Evolutionary conservation across 139 green algal species (phyloP), one percentile per base, ranked within the genome.

Genomic region (Desmodesmus armatus): DNA sequence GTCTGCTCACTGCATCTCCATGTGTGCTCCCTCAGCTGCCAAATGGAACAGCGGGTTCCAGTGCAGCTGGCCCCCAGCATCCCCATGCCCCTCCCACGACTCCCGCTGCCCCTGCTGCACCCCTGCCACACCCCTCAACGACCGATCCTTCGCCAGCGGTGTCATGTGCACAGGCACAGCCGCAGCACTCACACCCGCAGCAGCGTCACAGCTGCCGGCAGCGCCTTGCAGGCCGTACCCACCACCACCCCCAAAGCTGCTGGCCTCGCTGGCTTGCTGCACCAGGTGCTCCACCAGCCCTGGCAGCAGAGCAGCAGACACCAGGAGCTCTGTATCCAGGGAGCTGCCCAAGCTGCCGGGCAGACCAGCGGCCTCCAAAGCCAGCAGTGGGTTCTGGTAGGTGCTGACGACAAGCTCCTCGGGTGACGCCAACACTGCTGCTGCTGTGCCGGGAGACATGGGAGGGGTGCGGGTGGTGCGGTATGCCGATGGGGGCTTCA

Each of bases 41-140:
- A n/a, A n/a, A 41, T 80, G 47, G 47, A 69, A 80, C 49, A 80
- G 23, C 23, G 73, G 73, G 31, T 80, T 80, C 73, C 73, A 80
- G 25, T 80, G 73, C 49, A 80, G 49, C 73, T 80, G 73, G 2
- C 49, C 47, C 31, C 73, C 73, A 49, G 49, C 31, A 49, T 31
- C 43, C 31, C 65, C 43, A 17, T 72, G 31, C 13, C 35, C 53
- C 31, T 44, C 40, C 73, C 19, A 40, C 73, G 9, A 3, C 17
- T 27, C 21, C 73, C 3, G 2, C 49, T 21, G 23, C 55, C 23
- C 47, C 29, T 19, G 7, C 40, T 5, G 7, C 40, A 75, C 27
- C 60, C 2, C 37, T 69, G 21, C 60, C 37, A 9, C 47, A 58
- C 70, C 60, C 9, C 49, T 27, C 47, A n/a, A n/a, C n/a, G n/a